These are phyloP conservation scores for Lathyrus tuberosus DNA, from an alignment of 306 rosid species.

Conservation along the genomic window DNA sequence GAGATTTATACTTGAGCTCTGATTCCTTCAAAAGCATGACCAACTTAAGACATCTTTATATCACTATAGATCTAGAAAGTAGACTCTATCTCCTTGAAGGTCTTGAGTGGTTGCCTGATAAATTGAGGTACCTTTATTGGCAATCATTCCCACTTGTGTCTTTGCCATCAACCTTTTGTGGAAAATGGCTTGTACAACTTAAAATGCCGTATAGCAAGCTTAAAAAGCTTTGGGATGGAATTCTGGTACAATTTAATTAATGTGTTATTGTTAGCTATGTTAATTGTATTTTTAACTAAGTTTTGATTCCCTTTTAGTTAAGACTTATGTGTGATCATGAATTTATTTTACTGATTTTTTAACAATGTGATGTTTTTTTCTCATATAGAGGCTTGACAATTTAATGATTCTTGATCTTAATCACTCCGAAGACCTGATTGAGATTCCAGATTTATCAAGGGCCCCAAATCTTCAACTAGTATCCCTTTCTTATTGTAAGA, in stretches of 20 bases:
- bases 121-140: constrained; percentile 9
- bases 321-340: not conserved
- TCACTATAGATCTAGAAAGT: not conserved
- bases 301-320: not conserved
- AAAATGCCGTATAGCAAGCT: not conserved
- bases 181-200: not conserved
- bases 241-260: not conserved
- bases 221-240: constrained; percentile 16
- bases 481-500: rapidly evolving
- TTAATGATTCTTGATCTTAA: not conserved
- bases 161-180: constrained; percentile 11
- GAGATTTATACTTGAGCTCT: not conserved
- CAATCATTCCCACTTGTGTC: not conserved
- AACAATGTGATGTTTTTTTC: too few species aligned
- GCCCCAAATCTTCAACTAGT: not conserved
- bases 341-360: too few species aligned
- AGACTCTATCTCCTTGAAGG: not conserved
- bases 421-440: not conserved
- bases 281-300: too few species aligned
- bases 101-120: not conserved
- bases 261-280: not conserved
- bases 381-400: constrained; percentile 2
- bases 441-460: not conserved
- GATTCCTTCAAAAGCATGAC: constrained; percentile 3
- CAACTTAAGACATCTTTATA: constrained; percentile 1